Conservation (phyloP, 306 rosid species). For the Gastrolobium villosum region DNA sequence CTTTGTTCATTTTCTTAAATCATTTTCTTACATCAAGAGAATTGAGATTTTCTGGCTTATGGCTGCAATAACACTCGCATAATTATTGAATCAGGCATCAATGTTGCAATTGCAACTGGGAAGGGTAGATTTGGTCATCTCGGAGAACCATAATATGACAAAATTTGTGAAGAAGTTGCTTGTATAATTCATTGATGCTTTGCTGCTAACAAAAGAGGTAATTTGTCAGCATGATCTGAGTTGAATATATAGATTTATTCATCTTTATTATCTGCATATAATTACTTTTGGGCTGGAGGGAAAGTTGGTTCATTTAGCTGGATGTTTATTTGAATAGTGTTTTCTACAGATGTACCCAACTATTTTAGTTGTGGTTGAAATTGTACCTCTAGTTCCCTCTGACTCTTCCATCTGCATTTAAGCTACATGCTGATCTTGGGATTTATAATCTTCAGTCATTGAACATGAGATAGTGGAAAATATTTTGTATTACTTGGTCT, state of each 20-base stretch:
- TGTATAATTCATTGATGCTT: conserved; percentile 28
- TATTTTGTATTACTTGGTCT: conserved; percentile 13
- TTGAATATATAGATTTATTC: neutral
- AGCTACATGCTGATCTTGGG: neutral
- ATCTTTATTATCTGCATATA: neutral
- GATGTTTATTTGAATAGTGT: neutral
- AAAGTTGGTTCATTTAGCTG: conserved; percentile 27
- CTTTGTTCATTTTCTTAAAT: conserved; percentile 6
- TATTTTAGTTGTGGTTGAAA: neutral
- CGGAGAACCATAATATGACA: conserved; percentile 24
- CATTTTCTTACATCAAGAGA: conserved; percentile 15
- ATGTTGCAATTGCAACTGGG: conserved; percentile 8
- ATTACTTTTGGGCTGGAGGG: neutral
- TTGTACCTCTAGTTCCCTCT: conserved; percentile 8
- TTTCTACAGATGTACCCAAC: conserved; percentile 13
- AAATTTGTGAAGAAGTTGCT: neutral
- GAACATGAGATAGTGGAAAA: neutral
- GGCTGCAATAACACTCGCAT: conserved; percentile 29
- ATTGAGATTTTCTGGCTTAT: neutral
- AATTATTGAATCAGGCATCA: conserved; percentile 23
- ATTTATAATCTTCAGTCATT: neutral
- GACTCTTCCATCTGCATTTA: neutral
- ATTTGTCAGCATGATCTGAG: conserved; percentile 34
- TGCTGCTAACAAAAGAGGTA: conserved; percentile 4
- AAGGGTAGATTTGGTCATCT: conserved; percentile 11